Conservation (phyloP, 2,329 filamentous ascomycete genomes). For the Trichophaea hybrida region DNA sequence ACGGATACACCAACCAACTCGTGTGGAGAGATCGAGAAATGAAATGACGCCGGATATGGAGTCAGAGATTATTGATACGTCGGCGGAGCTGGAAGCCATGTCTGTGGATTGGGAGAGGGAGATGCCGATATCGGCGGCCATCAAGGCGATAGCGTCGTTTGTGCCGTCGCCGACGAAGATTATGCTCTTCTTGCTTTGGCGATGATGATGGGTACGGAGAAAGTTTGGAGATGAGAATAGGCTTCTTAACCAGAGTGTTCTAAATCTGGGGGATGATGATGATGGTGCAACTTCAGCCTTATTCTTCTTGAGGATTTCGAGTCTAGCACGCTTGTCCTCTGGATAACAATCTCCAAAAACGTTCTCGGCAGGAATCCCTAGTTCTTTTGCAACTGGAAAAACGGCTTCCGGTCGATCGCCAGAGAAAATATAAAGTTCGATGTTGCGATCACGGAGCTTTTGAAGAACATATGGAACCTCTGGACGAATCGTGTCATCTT, state of each 20-base stretch:
- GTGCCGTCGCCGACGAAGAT: conserved; percentile 66
- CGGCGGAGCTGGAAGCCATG: conserved; percentile 51
- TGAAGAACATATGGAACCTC: conserved; percentile 36
- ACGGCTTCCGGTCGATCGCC: conserved; percentile 42
- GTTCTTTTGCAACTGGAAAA: conserved; percentile 34
- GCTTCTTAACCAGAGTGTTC: background rate
- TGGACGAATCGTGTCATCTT: conserved; percentile 33
- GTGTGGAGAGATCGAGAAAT: conserved; percentile 41
- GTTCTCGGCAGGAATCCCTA: conserved; percentile 33
- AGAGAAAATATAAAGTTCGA: conserved; percentile 42
- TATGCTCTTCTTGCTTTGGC: conserved; percentile 32
- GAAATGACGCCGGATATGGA: conserved; percentile 42
- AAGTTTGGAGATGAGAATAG: background rate
- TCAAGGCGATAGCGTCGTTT: conserved; percentile 61
- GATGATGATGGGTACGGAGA: background rate
- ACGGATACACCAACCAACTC: conserved; percentile 36
- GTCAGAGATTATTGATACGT: conserved; percentile 51
- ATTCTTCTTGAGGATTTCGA: conserved; percentile 2
- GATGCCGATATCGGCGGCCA: conserved; percentile 55
- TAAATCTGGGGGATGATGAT: no score
- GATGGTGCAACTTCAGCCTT: background rate
- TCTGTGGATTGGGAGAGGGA: conserved; percentile 51
- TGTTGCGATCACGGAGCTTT: conserved; percentile 35
- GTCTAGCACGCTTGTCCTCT: conserved; percentile 34
- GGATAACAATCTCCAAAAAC: conserved; percentile 38